Percentiles rank a stretch among this genome's conserved stretches.
phyloP scores from a whole-genome alignment of 768 basidiomycete species.

The Leccinum disarticulatum region DNA sequence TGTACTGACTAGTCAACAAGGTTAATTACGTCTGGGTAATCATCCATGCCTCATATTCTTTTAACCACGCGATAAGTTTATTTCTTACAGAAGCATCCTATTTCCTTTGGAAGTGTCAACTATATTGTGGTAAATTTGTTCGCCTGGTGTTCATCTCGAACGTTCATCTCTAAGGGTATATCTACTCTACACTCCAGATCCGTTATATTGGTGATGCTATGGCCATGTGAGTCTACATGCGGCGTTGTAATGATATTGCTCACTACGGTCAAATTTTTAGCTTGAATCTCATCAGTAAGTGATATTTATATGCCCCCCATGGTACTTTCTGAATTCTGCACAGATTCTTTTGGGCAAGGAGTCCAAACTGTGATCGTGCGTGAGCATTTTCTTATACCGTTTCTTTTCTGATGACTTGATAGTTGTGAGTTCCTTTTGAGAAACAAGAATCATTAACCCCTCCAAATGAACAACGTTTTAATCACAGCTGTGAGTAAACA shows the following conservation, averaged over 20 bases:
- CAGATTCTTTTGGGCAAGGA: conserved; percentile 16
- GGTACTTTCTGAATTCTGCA: neutral
- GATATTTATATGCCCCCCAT: neutral
- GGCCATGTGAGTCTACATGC: conserved; percentile 8
- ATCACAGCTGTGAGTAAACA: conserved; percentile 6
- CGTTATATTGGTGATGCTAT: conserved; percentile 14
- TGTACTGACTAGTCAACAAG: neutral
- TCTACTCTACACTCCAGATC: neutral
- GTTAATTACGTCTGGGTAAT: neutral
- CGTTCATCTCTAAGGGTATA: neutral
- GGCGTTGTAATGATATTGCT: neutral
- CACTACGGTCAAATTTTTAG: neutral
- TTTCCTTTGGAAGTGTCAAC: conserved; percentile 16
- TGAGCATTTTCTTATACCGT: neutral
- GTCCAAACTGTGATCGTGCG: conserved; percentile 10
- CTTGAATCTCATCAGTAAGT: conserved; percentile 14
- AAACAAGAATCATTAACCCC: neutral
- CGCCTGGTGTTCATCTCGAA: neutral
- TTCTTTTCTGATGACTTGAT: neutral
- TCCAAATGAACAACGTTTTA: neutral
- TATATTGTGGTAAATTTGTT: conserved; percentile 5
- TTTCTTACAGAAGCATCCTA: conserved; percentile 6
- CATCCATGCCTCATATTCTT: neutral
- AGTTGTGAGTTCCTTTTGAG: conserved; percentile 18
- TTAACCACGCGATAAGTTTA: neutral